Evolutionary conservation across 768 basidiomycete species (phyloP).

Genomic region (Rhizopogon roseolus): DNA sequence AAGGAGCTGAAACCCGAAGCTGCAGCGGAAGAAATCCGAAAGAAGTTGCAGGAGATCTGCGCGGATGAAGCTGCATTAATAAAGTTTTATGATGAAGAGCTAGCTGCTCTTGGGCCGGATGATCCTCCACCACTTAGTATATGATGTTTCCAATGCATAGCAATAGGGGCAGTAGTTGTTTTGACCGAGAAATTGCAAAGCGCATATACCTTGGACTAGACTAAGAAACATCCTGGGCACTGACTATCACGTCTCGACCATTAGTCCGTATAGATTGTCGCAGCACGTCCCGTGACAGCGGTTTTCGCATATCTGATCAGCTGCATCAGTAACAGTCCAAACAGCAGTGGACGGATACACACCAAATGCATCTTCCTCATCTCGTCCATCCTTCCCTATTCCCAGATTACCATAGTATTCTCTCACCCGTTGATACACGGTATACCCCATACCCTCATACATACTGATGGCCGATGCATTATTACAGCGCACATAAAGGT

Average conservation of each 20-base stretch:
- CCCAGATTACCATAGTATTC: conserved; percentile 87
- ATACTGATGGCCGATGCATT: conserved; percentile 81
- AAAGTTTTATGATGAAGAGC: conserved; percentile 71
- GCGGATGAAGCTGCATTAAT: conserved; percentile 46
- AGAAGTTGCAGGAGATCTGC: conserved; percentile 62
- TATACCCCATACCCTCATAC: conserved; percentile 93
- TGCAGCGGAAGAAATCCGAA: conserved; percentile 58
- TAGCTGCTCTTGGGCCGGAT: conserved; percentile 44
- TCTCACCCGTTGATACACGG: conserved; percentile 84
- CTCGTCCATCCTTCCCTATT: conserved; percentile 67
- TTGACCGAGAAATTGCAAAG: conserved; percentile 6
- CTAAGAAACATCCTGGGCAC: conserved; percentile 33
- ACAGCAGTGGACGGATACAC: conserved; percentile 25
- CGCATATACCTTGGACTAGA: not conserved
- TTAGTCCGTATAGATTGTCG: conserved; percentile 67
- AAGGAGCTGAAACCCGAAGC: conserved; percentile 53
- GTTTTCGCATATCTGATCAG: conserved; percentile 65
- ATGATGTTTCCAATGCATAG: conserved; percentile 16
- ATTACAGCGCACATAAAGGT: conserved; percentile 90
- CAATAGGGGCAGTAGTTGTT: conserved; percentile 2
- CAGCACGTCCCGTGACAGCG: conserved; percentile 54
- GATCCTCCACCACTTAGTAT: conserved; percentile 42
- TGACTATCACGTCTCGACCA: conserved; percentile 68
- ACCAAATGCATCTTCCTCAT: conserved; percentile 93
- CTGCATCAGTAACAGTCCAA: not conserved